Conservation (phyloP, 78 protist species). For the Dictyostelium purpureum region DNA sequence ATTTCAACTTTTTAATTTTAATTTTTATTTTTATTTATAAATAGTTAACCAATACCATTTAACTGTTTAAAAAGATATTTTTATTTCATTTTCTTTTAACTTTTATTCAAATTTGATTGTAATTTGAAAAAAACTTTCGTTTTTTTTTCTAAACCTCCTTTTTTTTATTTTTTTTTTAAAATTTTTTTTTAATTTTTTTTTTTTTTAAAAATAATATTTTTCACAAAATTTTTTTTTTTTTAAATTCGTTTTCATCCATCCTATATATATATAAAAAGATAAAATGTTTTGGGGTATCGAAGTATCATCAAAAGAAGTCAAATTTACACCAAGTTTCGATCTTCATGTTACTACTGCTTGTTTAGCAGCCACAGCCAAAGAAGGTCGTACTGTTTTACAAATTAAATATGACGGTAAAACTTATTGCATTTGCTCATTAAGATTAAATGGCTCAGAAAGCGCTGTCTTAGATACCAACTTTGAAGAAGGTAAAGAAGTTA, state of each 20-base stretch:
- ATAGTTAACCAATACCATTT: no score
- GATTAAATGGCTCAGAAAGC: not conserved
- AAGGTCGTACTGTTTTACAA: slow-evolving; percentile 51
- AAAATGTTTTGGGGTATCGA: slow-evolving; percentile 65
- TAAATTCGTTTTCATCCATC: no score
- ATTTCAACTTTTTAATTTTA: no score
- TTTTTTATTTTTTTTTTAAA: not conserved
- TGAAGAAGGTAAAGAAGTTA: slow-evolving; percentile 55
- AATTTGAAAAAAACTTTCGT: no score
- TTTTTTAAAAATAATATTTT: no score
- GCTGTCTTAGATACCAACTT: slow-evolving; percentile 25
- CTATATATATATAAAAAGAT: not conserved
- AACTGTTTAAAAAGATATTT: no score
- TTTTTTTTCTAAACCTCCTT: no score
- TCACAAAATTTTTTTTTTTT: no score
- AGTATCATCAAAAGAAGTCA: not conserved
- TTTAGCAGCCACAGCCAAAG: slow-evolving; percentile 27
- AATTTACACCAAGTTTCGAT: slow-evolving; percentile 48
- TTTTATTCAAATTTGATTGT: no score
- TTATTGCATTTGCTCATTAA: slow-evolving; percentile 31
- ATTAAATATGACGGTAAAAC: slow-evolving; percentile 48
- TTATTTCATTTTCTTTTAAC: no score
- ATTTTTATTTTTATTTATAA: no score
- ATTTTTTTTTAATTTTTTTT: not conserved
- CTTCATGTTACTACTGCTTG: slow-evolving; percentile 52